A percentile compares a stretch with the other conserved stretches of the same genome.
Conservation (phyloP, 805 yeast species). For the Saccharomycopsis synnaedendra region DNA sequence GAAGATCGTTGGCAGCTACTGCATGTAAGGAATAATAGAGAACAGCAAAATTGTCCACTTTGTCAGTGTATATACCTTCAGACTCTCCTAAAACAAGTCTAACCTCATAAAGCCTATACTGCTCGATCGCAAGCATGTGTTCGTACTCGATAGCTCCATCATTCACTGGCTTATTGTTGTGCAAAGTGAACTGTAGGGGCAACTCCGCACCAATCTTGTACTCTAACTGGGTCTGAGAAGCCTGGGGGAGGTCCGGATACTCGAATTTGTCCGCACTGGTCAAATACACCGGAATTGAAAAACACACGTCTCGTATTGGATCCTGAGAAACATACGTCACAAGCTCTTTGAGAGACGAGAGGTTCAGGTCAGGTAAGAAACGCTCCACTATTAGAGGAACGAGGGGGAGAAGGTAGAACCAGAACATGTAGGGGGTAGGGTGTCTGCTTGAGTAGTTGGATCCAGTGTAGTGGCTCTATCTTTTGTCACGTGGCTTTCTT, state of each 20-base stretch:
- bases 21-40: constrained; percentile 32
- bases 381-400: too few relatives aligned
- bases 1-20: constrained; percentile 47
- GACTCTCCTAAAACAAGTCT: constrained; percentile 29
- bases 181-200: not conserved
- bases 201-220: constrained; percentile 23
- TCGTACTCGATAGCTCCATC: constrained; percentile 7
- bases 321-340: constrained; percentile 24
- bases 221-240: constrained; percentile 36
- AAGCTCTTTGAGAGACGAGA: not conserved
- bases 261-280: constrained; percentile 31
- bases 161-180: not conserved
- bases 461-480: too few relatives aligned
- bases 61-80: constrained; percentile 34
- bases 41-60: constrained; percentile 27
- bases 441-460: too few relatives aligned
- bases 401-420: too few relatives aligned
- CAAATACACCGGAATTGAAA: constrained; percentile 33
- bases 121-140: constrained; percentile 7
- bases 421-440: too few relatives aligned
- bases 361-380: too few relatives aligned
- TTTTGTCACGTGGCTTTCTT: too few relatives aligned
- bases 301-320: constrained; percentile 30
- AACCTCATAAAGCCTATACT: constrained; percentile 23
- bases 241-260: constrained; percentile 59